Base-by-base conservation (phyloP, 139 green algal species). In the Chlamydomonas asymmetrica region DNA sequence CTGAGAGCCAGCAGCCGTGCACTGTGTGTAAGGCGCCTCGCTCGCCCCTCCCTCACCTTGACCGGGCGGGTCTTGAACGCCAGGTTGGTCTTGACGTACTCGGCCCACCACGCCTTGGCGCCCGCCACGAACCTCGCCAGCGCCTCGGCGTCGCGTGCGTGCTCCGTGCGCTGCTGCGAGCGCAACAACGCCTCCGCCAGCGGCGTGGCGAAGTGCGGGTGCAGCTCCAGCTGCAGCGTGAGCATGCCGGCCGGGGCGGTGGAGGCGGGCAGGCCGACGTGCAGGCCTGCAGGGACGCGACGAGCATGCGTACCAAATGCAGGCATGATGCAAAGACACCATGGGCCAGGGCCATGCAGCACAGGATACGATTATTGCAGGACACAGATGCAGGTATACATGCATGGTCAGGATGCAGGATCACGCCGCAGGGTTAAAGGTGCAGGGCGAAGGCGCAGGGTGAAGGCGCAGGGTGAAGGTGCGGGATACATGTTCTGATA, bases 131-230 rank as follows among this genome's bases (percentile, higher is more conserved):
- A 84, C 2, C 66, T 18, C 9, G 79, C 60, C 50, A 73, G 70
- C 25, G 60, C 69, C 29, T 81, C 66, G 20, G 66, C 75, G 57
- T 81, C 71, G 23, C 75, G 43, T 16, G 75, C 52, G 31, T 57
- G 48, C 72, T 84, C 79, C 49, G 76, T 48, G 22, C 78, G 71
- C 78, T 85, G 80, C 80, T 85, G 80, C 40, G 63, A 72, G 5
- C 32, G 27, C 2, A 84, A 66, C 32, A 84, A 40, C 39, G 73
- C 38, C 67, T 80, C 79, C 18, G 80, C 79, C 60, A 79, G 64
- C 27, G 62, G 5, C 23, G 39, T 29, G 32, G n/a, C 40, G 39
- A 69, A 73, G 45, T 56, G 0, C 8, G 80, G 74, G 27, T 65
- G 62, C 40, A 85, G 57, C 37, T 73, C 63, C 63, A 81, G 69